Base-by-base conservation (phyloP, 805 yeast species). In the Aciculoconidium aculeatum region DNA sequence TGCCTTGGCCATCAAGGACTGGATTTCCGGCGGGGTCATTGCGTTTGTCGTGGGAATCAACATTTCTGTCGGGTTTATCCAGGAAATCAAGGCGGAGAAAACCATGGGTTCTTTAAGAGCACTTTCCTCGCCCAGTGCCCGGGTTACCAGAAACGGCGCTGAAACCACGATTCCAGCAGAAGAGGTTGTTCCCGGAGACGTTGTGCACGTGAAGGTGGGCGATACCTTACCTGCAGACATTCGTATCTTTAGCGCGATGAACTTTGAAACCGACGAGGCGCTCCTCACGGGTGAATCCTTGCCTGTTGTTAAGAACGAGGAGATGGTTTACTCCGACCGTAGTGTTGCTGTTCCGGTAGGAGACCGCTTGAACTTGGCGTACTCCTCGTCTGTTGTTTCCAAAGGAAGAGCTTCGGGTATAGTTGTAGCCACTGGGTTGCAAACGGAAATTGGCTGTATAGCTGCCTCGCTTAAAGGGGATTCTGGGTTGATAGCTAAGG, bases 11-110 rank as follows among this genome's bases (percentile, higher is more conserved):
- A 78, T 82, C 40, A 64, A 66, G 34, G 90, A 82, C 51, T 81
- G 84, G 80, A 82, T 81, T 40, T 76, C 85, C 6, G 92, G 87
- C 27, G 92, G 90, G 31, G 90, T 82, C 18, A 78, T 81, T 48
- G 76, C 73, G 1, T 78, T 72, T 26, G 88, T 82, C 14, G 73
- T 82, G 17, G 49, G 52, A 17, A 63, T 81, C 32, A 81, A 81
- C 46, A 74, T 81, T 20, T 54, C 56, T 16, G 78, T 81, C 34
- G 92, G 92, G 4, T 70, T 77, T 32, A 53, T 70, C 39, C 92
- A 81, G 52, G 90, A 81, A 48, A 67, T 63, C 47, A 75, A 72
- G 39, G 90, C 92, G 1, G 87, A 81, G 40, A 72, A 78, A 47
- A 82, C 90, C 1, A 82, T 81, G 85, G 82, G 78, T 21, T 77